Conservation (phyloP, 495 filamentous ascomycete genomes). For the Pseudoneurospora amorphoporcata region DNA sequence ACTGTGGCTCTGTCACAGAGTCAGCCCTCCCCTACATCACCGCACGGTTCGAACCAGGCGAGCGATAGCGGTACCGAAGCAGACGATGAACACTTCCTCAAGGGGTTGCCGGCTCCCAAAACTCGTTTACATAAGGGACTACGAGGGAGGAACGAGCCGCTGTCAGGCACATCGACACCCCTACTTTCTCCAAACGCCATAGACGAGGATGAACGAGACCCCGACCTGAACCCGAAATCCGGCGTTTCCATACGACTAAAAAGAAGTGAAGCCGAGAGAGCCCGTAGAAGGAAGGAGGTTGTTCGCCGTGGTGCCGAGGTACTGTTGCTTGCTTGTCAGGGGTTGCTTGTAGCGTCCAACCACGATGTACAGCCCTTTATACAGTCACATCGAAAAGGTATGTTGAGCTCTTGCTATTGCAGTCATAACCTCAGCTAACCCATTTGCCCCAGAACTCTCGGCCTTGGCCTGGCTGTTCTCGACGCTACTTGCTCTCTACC, state of each 20-base stretch:
- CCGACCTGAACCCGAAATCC: not conserved
- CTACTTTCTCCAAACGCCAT: slow-evolving; percentile 48
- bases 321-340: slow-evolving; percentile 34
- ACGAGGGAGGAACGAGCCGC: slow-evolving; percentile 36
- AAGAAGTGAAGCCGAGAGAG: slow-evolving; percentile 21
- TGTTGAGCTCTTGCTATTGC: slow-evolving; percentile 17
- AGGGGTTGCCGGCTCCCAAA: slow-evolving; percentile 69
- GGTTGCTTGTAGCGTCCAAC: slow-evolving; percentile 24
- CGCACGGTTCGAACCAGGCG: slow-evolving; percentile 42
- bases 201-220: slow-evolving; percentile 38
- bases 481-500: slow-evolving; percentile 32
- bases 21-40: slow-evolving; percentile 13
- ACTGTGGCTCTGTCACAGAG: not conserved
- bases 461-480: slow-evolving; percentile 10
- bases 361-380: slow-evolving; percentile 17
- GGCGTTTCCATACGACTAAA: not conserved
- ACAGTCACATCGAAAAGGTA: slow-evolving; percentile 11
- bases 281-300: slow-evolving; percentile 34
- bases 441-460: slow-evolving; percentile 18
- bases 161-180: slow-evolving; percentile 44
- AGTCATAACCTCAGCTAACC: not conserved
- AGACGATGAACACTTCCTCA: slow-evolving; percentile 76
- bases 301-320: slow-evolving; percentile 34
- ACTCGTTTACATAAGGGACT: slow-evolving; percentile 65
- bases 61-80: slow-evolving; percentile 90